Percentiles rank a stretch among this genome's conserved stretches.
Conservation (phyloP, 192 early-diverging fungal species). For the Pecoramyces ruminantium region DNA sequence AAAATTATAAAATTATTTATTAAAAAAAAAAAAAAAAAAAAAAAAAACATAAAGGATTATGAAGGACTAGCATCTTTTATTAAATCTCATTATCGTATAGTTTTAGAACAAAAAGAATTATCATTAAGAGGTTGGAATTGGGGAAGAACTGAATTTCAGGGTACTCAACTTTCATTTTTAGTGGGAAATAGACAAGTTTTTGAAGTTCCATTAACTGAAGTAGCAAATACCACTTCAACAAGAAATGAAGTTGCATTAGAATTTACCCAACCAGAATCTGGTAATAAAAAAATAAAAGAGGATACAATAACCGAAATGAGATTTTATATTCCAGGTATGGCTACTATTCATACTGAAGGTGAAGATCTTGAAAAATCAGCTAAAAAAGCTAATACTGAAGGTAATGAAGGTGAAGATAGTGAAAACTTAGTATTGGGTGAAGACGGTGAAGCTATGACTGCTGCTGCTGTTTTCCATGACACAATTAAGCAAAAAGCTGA, state of each 20-base stretch:
- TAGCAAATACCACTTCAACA: conserved; percentile 66
- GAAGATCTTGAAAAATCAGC: conserved; percentile 9
- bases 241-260: conserved; percentile 85
- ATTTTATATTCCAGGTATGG: conserved; percentile 79
- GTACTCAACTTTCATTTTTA: conserved; percentile 57
- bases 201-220: conserved; percentile 75
- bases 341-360: conserved; percentile 11
- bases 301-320: conserved; percentile 81
- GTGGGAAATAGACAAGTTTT: conserved; percentile 71
- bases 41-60: conserved; percentile 41
- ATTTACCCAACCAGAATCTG: conserved; percentile 49
- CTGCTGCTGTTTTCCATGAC: conserved; percentile 58
- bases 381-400: conserved; percentile 6
- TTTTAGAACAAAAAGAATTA: conserved; percentile 64
- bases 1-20: too few species aligned
- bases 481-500: conserved; percentile 83
- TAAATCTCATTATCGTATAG: conserved; percentile 51
- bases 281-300: conserved; percentile 28
- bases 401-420: conserved; percentile 18
- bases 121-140: conserved; percentile 93
- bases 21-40: too few species aligned
- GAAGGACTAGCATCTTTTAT: conserved; percentile 57
- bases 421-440: conserved; percentile 33
- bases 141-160: conserved; percentile 74
- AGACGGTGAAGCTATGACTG: conserved; percentile 53